Base-by-base conservation (phyloP, 305 asterid species). In the Solanum hybrid region DNA sequence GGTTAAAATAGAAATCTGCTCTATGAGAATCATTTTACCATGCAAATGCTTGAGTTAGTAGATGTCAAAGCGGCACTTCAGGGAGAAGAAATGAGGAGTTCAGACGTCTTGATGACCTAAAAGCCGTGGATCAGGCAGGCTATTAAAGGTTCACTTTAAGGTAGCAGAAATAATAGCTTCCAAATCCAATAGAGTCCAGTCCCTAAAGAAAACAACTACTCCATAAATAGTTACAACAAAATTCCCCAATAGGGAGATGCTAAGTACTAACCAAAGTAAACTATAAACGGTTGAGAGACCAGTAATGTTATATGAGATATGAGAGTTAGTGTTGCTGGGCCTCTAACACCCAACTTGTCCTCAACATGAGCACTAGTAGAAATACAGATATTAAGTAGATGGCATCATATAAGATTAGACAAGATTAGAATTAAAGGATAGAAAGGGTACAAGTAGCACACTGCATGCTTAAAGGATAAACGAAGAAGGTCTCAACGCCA, bases 51-150 rank as follows among this genome's bases (percentile, higher is more conserved):
- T 85, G 77, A 57, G 29, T 6, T 57, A 61, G 14, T 85, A 85
- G 51, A 85, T 61, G 88, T 85, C 75, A 61, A 85, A 57, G n/a
- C 14, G 0, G 51, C 88, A 33, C 46, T 33, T 85, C 77, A 33
- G 46, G 46, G 51, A 85, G 88, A 85, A 85, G 88, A 85, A 85
- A 85, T 85, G 77, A 85, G 88, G 31, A 85, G 31, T 85, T 85
- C 46, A 33, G 51, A 33, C 88, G 5, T 85, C 88, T 85, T 57
- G 77, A 85, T 57, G 14, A 85, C 77, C 77, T 57, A 85, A 85
- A 20, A 85, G 13, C 33, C 34, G 40, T 51, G 42, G 87, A 84
- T 34, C 46, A 22, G 46, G 46, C 13, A 22, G 75, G 34, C 46
- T 33, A 33, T 33, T 85, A 85, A 85, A 85, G 77, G n/a, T n/a